These are phyloP conservation scores for Zymoseptoria ardabiliae DNA, from an alignment of 2,329 filamentous ascomycete genomes.

Conservation along the genomic window DNA sequence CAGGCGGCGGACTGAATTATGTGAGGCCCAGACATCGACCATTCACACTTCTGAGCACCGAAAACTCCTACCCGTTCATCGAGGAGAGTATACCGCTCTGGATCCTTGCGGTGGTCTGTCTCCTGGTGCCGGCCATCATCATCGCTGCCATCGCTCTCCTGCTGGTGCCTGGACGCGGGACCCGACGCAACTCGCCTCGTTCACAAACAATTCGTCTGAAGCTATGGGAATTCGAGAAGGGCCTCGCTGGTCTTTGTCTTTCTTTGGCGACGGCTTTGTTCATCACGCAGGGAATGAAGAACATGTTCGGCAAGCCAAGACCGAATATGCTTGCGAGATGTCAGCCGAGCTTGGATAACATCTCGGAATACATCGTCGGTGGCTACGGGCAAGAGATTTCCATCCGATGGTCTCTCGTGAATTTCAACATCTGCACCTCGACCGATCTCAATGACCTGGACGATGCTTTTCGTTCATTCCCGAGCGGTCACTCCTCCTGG, in stretches of 20 bases:
- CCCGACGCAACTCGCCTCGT: constrained; percentile 30
- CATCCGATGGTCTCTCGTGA: constrained; percentile 61
- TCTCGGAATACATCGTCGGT: constrained; percentile 55
- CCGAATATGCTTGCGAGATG: constrained; percentile 64
- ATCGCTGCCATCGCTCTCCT: constrained; percentile 61
- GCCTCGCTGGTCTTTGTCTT: constrained; percentile 73
- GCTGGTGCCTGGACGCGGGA: constrained; percentile 63
- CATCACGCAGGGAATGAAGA: constrained; percentile 81
- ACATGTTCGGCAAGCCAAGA: constrained; percentile 56
- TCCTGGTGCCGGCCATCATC: constrained; percentile 58
- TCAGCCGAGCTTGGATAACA: constrained; percentile 61
- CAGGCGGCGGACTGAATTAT: constrained; percentile 41
- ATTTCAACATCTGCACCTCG: constrained; percentile 67
- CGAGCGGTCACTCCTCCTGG: constrained; percentile 67
- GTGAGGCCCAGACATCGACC: constrained; percentile 60
- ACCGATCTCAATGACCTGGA: constrained; percentile 54
- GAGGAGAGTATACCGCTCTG: constrained; percentile 65
- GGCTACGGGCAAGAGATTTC: constrained; percentile 47
- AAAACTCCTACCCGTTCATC: constrained; percentile 70
- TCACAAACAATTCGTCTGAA: constrained; percentile 69
- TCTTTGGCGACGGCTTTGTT: constrained; percentile 66
- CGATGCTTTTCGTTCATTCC: constrained; percentile 81
- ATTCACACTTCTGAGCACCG: constrained; percentile 65
- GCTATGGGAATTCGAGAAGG: constrained; percentile 81
- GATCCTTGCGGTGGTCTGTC: constrained; percentile 56